Conservation (phyloP, 2,329 filamentous ascomycete species). For the Cladosporium sp. region DNA sequence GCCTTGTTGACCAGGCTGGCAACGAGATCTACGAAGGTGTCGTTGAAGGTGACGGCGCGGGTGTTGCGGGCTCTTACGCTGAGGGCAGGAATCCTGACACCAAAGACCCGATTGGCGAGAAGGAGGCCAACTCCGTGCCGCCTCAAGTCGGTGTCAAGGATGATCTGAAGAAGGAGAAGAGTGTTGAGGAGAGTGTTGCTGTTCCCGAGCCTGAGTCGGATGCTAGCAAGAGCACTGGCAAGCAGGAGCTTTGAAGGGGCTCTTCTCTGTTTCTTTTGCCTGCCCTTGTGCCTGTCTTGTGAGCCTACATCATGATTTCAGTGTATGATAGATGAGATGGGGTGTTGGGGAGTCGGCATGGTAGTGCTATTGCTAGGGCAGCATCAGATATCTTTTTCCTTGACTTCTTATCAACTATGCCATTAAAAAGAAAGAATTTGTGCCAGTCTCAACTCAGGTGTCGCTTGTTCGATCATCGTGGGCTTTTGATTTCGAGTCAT, state of each 20-base stretch:
- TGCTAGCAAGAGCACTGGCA: conserved; percentile 14
- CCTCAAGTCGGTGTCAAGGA: conserved; percentile 36
- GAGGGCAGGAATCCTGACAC: conserved; percentile 58
- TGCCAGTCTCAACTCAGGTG: too few species aligned
- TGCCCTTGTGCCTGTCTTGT: background rate
- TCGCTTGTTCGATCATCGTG: too few species aligned
- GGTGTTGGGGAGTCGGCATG: too few species aligned
- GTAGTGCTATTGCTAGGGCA: too few species aligned
- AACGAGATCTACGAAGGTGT: conserved; percentile 60
- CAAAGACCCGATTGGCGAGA: conserved; percentile 34
- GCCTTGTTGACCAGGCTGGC: conserved; percentile 72
- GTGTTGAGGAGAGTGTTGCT: conserved; percentile 29
- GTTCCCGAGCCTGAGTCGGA: conserved; percentile 20
- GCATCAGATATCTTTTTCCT: too few species aligned
- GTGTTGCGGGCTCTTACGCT: conserved; percentile 45
- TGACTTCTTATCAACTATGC: too few species aligned
- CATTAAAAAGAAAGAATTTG: too few species aligned
- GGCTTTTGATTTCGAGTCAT: too few species aligned
- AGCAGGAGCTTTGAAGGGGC: conserved; percentile 18
- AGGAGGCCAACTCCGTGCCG: conserved; percentile 36
- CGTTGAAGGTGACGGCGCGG: conserved; percentile 27
- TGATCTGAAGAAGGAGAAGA: conserved; percentile 44
- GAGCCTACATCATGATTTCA: too few species aligned
- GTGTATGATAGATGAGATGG: too few species aligned
- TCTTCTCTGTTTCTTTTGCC: background rate